Evolutionary conservation across 345 rosid species (phyloP).

Genomic region (Eucalyptus cloeziana): DNA sequence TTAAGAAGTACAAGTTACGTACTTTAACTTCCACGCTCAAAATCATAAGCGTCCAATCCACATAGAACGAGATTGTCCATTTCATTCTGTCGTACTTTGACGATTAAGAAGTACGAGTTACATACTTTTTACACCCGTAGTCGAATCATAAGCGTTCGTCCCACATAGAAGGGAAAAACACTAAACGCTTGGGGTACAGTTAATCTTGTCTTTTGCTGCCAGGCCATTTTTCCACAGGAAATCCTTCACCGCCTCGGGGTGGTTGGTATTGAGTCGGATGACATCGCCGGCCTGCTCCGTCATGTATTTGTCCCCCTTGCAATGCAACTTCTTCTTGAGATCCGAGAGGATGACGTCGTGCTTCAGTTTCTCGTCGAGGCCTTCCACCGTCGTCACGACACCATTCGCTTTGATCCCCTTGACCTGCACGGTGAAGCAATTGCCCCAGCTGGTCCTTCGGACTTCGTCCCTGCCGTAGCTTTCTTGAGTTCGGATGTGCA

Average conservation of each 20-base stretch:
- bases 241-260: background rate
- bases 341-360: conserved; percentile 64
- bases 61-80: background rate
- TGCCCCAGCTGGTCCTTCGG: background rate
- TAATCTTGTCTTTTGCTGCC: conserved; percentile 45
- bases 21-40: no score
- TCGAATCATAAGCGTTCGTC: background rate
- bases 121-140: background rate
- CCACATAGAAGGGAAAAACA: background rate
- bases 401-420: conserved; percentile 54
- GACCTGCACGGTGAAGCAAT: background rate
- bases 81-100: background rate
- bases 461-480: background rate
- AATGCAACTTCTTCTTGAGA: conserved; percentile 63
- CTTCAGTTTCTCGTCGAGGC: conserved; percentile 43
- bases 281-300: conserved; percentile 58
- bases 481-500: background rate
- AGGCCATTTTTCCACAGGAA: conserved; percentile 52
- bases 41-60: background rate
- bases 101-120: background rate
- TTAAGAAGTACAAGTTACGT: background rate
- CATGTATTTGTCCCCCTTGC: conserved; percentile 63
- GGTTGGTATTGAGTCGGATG: conserved; percentile 78
- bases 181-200: background rate
- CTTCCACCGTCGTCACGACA: conserved; percentile 59